A percentile compares a stretch with the other conserved stretches of the same genome.
phyloP scores from a whole-genome alignment of 2,329 filamentous ascomycete genomes.

The Aspergillus cejpii region DNA sequence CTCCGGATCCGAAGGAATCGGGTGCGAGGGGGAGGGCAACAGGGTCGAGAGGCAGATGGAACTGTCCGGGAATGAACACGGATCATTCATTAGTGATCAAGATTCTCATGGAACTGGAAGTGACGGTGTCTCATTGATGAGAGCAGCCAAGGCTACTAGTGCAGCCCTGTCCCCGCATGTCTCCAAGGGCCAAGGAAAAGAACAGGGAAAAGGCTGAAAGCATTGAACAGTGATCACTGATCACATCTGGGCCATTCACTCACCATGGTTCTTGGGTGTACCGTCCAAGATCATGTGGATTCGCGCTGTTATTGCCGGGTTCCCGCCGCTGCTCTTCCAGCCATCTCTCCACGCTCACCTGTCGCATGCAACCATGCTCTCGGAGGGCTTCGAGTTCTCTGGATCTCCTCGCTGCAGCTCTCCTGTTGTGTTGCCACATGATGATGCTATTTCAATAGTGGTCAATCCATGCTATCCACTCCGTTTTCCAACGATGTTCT shows the following conservation, averaged over 20 bases:
- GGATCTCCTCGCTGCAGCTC: slow-evolving; percentile 9
- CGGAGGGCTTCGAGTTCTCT: slow-evolving; percentile 12
- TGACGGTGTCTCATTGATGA: neutral
- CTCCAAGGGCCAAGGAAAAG: slow-evolving; percentile 15
- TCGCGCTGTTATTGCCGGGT: slow-evolving; percentile 1
- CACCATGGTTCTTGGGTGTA: slow-evolving; percentile 28
- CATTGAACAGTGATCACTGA: no score
- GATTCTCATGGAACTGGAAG: neutral
- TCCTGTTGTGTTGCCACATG: slow-evolving; percentile 21
- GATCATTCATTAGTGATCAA: slow-evolving; percentile 9
- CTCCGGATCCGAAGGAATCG: slow-evolving; percentile 4
- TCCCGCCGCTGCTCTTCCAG: slow-evolving; percentile 17
- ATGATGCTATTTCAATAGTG: slow-evolving; percentile 14
- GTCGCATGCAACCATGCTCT: slow-evolving; percentile 9
- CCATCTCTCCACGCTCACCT: slow-evolving; percentile 25
- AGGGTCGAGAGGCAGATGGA: slow-evolving; percentile 27
- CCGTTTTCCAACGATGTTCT: neutral
- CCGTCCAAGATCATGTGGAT: slow-evolving; percentile 12
- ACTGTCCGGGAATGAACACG: slow-evolving; percentile 10
- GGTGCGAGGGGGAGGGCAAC: slow-evolving; percentile 14
- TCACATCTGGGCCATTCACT: no score
- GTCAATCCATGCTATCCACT: neutral
- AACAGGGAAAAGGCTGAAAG: slow-evolving; percentile 3
- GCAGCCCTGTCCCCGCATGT: slow-evolving; percentile 19
- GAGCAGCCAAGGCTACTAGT: slow-evolving; percentile 14